Conservation (phyloP, 441 rosid genomes). For the Bruguiera hainesii region DNA sequence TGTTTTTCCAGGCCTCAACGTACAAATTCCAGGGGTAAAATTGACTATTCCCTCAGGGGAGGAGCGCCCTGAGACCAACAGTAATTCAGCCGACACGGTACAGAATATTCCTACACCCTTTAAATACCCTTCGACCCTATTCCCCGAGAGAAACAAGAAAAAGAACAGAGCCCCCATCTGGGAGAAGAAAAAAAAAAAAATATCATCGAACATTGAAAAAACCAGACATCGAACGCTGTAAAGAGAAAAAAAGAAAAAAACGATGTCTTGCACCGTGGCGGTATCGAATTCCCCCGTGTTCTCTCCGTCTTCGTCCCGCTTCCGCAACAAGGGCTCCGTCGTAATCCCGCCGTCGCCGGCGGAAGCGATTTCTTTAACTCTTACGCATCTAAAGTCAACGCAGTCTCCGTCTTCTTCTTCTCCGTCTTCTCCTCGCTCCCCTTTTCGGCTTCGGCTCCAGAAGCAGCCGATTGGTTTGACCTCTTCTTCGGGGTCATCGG, state of each 20-base stretch:
- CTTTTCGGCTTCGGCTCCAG: constrained; percentile 24
- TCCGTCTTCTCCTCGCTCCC: constrained; percentile 31
- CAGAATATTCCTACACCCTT: not conserved
- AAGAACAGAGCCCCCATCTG: not conserved
- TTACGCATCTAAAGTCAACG: constrained; percentile 46
- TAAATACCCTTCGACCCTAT: not conserved
- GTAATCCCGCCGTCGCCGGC: constrained; percentile 31
- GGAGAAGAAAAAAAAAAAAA: not conserved
- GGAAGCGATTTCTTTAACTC: constrained; percentile 38
- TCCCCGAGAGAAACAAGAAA: too few species aligned
- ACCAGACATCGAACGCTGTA: constrained; percentile 14
- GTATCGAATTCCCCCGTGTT: constrained; percentile 72
- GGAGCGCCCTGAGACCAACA: not conserved
- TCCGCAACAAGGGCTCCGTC: constrained; percentile 46
- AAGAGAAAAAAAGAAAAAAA: not conserved
- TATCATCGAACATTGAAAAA: not conserved
- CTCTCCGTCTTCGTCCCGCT: constrained; percentile 67
- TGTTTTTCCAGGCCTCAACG: not conserved
- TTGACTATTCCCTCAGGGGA: not conserved
- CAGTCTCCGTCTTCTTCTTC: constrained; percentile 31
- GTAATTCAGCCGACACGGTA: not conserved
- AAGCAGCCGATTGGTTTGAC: constrained; percentile 20
- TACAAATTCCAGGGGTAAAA: not conserved
- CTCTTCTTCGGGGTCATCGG: constrained; percentile 14
- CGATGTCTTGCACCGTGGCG: constrained; percentile 79